Evolutionary conservation across 2,329 filamentous ascomycete genomes (phyloP), one percentile per base, ranked within the genome.

Genomic region (Nemania diffusa): DNA sequence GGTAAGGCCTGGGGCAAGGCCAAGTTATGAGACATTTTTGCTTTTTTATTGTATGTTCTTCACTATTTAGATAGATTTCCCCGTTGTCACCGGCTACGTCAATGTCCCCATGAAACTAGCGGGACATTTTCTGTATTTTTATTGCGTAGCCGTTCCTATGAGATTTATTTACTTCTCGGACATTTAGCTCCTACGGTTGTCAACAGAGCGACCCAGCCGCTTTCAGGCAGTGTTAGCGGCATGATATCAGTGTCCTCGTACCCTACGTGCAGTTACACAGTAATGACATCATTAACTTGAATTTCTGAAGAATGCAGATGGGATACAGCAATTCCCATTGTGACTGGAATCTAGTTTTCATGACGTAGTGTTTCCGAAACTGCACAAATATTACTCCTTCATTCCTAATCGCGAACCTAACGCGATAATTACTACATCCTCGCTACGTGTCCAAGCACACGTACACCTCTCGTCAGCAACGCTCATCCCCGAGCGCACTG

Each of bases 1-100:
- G 80, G 80, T 1, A 70, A 74, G 5, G 53, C 76, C 3, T 73
- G 71, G 73, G 69, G 72, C 2, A 77, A 72, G 68, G 73, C 73
- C 40, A 77, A 72, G 61, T 60, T 78, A 51, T 78, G 52, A 72
- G 37, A 3, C 7, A 5, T 22, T 51, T 57, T 29, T 9, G 48
- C n/a, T 2, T 29, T 50, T 40, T 17, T 48, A 20, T 13, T 40
- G 34, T 44, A 22, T 58, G 9, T 29, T 24, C 20, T 51, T 29
- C n/a, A 27, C 11, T 50, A 5, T 57, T 53, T 32, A 17, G 11
- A 61, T 63, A 48, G 40, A 50, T 42, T 61, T 29, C 26, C 22
- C 44, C 26, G 22, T 52, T 37, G 1, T 57, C 9, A 4, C 44
- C 46, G 22, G 26, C 5, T 50, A 46, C 22, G 37, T 65, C 17